Evolutionary conservation across 108 stramenopile species (phyloP).

Genomic region (Cyclostephanos tholiformis): DNA sequence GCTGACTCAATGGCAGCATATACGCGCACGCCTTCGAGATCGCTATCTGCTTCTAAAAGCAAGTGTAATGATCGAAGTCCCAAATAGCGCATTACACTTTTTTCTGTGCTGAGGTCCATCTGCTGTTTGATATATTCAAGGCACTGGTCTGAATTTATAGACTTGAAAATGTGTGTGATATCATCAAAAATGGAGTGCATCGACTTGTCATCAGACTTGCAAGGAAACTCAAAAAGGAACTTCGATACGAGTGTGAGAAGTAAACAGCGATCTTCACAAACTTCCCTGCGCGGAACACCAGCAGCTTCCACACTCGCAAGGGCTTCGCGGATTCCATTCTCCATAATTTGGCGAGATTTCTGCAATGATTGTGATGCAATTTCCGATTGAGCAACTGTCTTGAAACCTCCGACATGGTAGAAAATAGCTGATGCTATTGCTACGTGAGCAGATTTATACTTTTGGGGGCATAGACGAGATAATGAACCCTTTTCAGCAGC

Average conservation of each 20-base stretch:
- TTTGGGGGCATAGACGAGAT: constrained; percentile 49
- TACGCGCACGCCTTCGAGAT: constrained; percentile 26
- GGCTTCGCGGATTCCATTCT: constrained; percentile 62
- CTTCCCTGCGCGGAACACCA: constrained; percentile 12
- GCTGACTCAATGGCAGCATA: constrained; percentile 49
- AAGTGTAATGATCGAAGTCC: constrained; percentile 46
- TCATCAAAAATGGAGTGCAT: constrained; percentile 22
- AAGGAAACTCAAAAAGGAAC: constrained; percentile 38
- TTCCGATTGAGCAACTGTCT: constrained; percentile 20
- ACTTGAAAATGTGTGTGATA: constrained; percentile 33
- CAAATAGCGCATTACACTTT: constrained; percentile 52
- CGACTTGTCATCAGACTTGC: constrained; percentile 4
- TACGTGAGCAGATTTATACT: constrained; percentile 50
- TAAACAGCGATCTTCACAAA: constrained; percentile 27
- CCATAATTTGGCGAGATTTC: constrained; percentile 61
- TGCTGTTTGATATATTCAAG: constrained; percentile 40
- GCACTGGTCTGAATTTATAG: constrained; percentile 37
- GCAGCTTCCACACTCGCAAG: constrained; percentile 17
- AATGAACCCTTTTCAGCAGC: constrained; percentile 57
- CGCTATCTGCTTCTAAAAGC: constrained; percentile 28
- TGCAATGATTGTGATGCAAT: constrained; percentile 44
- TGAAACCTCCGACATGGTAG: constrained; percentile 43
- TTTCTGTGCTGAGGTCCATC: constrained; percentile 45
- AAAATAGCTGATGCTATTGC: constrained; percentile 56
- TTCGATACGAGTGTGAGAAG: constrained; percentile 21